These are phyloP conservation scores for Lantana camara DNA, from an alignment of 257 asterid species.

Conservation along the genomic window DNA sequence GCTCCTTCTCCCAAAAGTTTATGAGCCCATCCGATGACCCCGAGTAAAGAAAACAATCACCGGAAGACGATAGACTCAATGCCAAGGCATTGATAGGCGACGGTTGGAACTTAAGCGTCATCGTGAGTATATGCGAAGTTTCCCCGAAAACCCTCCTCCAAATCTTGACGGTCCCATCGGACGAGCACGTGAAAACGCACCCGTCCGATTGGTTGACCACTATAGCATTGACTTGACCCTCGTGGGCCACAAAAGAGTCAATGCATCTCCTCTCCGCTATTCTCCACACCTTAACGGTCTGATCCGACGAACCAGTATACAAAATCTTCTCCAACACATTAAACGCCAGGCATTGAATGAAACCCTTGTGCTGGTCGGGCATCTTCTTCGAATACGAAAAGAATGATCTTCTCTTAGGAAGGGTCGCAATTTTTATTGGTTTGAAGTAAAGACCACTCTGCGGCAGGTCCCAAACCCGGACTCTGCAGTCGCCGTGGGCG, in stretches of 20 bases:
- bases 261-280: conserved; percentile 45
- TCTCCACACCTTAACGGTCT: conserved; percentile 67
- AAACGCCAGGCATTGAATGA: conserved; percentile 58
- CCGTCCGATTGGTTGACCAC: conserved; percentile 60
- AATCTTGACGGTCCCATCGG: conserved; percentile 66
- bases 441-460: conserved; percentile 36
- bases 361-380: conserved; percentile 38
- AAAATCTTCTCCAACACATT: conserved; percentile 49
- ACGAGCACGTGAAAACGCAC: conserved; percentile 66
- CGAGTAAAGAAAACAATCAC: conserved; percentile 52
- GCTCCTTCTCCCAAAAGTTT: conserved; percentile 74
- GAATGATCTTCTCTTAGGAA: conserved; percentile 47
- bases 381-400: conserved; percentile 34
- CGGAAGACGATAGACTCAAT: conserved; percentile 25
- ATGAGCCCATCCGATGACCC: conserved; percentile 78
- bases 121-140: conserved; percentile 61
- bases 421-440: conserved; percentile 45
- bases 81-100: conserved; percentile 72
- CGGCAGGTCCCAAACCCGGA: conserved; percentile 61
- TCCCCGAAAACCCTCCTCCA: conserved; percentile 64
- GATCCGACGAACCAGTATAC: conserved; percentile 74
- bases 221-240: conserved; percentile 56
- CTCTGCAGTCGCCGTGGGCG: conserved; percentile 56
- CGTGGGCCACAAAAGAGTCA: conserved; percentile 69
- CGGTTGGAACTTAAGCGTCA: conserved; percentile 63